A percentile compares a stretch with the other conserved stretches of the same genome.
Evolutionary conservation across 352 stramenopile species (phyloP).

Genomic region (Globisporangium barbulae): DNA sequence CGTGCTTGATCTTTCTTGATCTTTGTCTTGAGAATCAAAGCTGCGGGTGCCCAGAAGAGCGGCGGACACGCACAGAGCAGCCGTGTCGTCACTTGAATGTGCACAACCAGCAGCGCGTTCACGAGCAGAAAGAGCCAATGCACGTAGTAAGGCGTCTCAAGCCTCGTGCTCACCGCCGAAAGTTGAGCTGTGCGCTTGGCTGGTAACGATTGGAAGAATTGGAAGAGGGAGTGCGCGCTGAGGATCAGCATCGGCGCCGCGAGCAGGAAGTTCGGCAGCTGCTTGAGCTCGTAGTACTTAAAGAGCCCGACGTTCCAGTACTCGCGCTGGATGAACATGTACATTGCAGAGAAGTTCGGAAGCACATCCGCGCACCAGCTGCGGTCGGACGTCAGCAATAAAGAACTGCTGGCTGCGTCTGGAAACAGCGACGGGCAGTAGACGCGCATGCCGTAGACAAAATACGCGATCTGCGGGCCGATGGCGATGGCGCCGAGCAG

Average conservation of each 20-base stretch:
- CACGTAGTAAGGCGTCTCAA: conserved; percentile 47
- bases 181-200: not conserved
- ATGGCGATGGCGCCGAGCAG: conserved; percentile 56
- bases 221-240: conserved; percentile 42
- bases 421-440: conserved; percentile 62
- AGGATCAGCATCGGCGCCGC: conserved; percentile 85
- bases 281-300: conserved; percentile 91
- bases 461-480: conserved; percentile 68
- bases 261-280: conserved; percentile 94
- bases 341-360: conserved; percentile 86
- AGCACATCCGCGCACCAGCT: conserved; percentile 65
- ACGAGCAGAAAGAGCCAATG: conserved; percentile 74
- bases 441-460: conserved; percentile 44
- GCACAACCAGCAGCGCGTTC: conserved; percentile 75
- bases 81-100: conserved; percentile 87
- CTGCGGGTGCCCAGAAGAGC: conserved; percentile 73
- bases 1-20: not conserved
- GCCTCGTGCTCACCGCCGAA: not conserved
- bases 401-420: conserved; percentile 5
- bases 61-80: conserved; percentile 71
- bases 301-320: conserved; percentile 96
- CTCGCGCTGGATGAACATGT: conserved; percentile 93
- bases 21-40: conserved; percentile 18
- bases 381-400: conserved; percentile 34
- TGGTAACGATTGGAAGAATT: conserved; percentile 42